Evolutionary conservation across 441 rosid species (phyloP), one percentile per base, ranked within the genome.

Genomic region (Pelargonium australe): DNA sequence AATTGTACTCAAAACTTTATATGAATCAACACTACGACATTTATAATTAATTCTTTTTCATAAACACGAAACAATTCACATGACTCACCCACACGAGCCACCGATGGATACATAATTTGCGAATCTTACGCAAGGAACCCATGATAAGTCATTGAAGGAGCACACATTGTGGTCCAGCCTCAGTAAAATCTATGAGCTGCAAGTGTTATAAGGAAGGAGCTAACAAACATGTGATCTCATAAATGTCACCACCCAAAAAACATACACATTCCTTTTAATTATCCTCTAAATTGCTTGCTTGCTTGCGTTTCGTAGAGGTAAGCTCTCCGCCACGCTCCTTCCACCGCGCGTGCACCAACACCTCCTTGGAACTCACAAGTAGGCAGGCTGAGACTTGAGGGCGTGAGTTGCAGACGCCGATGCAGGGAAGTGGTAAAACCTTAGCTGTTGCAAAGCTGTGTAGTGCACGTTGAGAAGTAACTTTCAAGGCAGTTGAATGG

Each of bases 161-260:
- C 2, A 45, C 2, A 11, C 8, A 45, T 45, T 45, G 51, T 2
- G 51, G 44, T 41, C 0, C 4, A 7, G 51, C 0, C 2, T 7
- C 51, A 45, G 10, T 45, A 45, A 11, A 45, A 9, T 45, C 1
- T 45, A 6, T 20, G n/a, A 49, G 44, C 13, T 12, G 1, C 19
- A 4, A 47, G 31, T n/a, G 13, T 28, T n/a, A 45, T 0, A 53
- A 0, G 0, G 14, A 14, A 10, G 2, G 16, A 41, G 64, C 7
- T 61, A 53, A 13, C 2, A 13, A 45, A 13, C 80, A 64, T 28
- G 82, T 72, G 77, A 78, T 70, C 64, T 53, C 68, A 67, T 67
- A 28, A 64, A 74, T 66, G 57, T 28, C 11, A 43, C 70, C 78
- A 43, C 72, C 53, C 57, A 45, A 3, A 23, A 44, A 19, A 7